Evolutionary conservation across 148 eudicot species (phyloP).

Genomic region (Pouteria glomerata): DNA sequence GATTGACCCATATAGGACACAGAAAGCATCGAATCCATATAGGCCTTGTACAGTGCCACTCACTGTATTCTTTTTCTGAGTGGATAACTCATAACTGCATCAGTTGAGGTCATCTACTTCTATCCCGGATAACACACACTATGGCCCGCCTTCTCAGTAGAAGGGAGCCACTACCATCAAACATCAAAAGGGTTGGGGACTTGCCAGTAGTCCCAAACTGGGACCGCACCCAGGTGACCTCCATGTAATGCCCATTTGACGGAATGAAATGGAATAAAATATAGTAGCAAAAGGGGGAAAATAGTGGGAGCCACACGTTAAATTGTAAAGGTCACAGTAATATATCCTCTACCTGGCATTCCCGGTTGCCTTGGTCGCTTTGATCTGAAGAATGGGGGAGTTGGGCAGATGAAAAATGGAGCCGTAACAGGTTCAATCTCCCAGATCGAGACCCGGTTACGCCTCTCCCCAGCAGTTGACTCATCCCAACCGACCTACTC

Average conservation of each 20-base stretch:
- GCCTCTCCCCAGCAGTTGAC: conserved; percentile 89
- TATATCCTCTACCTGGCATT: conserved; percentile 55
- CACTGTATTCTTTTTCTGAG: not conserved
- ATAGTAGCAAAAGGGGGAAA: not conserved
- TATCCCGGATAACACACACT: not conserved
- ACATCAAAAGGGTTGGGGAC: conserved; percentile 2
- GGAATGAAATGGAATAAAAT: not conserved
- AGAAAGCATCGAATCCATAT: not conserved
- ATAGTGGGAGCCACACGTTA: not conserved
- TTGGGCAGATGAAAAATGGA: conserved; percentile 94
- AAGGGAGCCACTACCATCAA: not conserved
- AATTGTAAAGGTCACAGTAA: not conserved
- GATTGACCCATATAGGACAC: conserved; percentile 3
- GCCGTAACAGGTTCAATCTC: conserved; percentile 97
- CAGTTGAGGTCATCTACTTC: not conserved
- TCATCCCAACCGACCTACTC: conserved; percentile 97
- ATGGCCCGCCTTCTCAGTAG: not conserved
- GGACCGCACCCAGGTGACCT: not conserved
- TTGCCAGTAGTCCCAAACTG: not conserved
- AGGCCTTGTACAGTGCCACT: conserved; percentile 3
- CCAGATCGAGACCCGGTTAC: conserved; percentile 91
- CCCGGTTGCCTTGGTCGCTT: conserved; percentile 91
- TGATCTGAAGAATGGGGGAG: conserved; percentile 63
- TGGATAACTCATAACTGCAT: conserved; percentile 1
- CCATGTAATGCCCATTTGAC: not conserved